phyloP scores from a whole-genome alignment of 129 eudicot species.

The Arctium minus region DNA sequence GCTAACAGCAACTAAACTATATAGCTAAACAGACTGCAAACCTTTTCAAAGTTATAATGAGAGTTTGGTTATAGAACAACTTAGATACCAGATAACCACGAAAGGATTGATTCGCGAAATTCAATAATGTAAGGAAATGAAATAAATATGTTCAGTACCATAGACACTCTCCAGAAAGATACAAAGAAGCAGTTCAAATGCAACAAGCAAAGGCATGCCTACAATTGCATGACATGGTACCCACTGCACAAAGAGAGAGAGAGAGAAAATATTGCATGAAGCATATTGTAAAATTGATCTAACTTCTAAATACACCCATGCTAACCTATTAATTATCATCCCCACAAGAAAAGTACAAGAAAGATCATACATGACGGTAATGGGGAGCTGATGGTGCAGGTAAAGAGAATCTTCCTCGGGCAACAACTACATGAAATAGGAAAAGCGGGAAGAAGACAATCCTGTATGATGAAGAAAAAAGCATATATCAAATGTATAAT shows the following conservation, averaged over 20 bases:
- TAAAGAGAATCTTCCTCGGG: constrained; percentile 87
- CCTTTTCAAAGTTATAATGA: not conserved
- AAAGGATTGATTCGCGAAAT: not conserved
- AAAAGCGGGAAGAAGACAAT: constrained; percentile 70
- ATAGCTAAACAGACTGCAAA: constrained; percentile 7
- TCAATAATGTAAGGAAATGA: not conserved
- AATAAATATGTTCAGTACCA: constrained; percentile 37
- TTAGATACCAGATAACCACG: not conserved
- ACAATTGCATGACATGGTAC: constrained; percentile 83
- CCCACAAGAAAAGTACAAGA: not conserved
- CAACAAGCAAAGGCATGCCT: constrained; percentile 84
- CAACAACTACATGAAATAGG: constrained; percentile 75
- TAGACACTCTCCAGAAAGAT: constrained; percentile 61
- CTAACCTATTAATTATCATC: not conserved
- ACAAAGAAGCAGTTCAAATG: constrained; percentile 93
- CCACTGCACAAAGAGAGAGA: constrained; percentile 67
- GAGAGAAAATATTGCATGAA: constrained; percentile 7
- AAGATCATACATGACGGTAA: constrained; percentile 68
- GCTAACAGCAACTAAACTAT: not conserved
- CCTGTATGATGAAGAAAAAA: constrained; percentile 47
- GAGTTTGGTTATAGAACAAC: not conserved
- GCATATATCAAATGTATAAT: not conserved
- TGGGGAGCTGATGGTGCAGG: constrained; percentile 83
- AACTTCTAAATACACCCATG: not conserved
- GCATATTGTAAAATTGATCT: constrained; percentile 3